phyloP scores from a whole-genome alignment of 208 protist species.

The Spongospora subterranea region DNA sequence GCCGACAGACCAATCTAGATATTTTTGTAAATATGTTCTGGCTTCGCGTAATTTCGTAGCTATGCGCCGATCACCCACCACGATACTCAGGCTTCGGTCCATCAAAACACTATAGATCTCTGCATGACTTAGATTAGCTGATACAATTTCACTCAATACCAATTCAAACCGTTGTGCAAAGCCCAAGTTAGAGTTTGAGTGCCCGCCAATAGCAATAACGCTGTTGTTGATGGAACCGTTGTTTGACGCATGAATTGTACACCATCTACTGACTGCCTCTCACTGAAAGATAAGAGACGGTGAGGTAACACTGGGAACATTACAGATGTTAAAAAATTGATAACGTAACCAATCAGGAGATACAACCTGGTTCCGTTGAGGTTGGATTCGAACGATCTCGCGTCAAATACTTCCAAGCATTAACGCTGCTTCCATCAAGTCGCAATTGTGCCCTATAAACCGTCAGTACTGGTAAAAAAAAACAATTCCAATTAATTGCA shows the following conservation, averaged over 20 bases:
- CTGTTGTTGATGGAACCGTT: neutral
- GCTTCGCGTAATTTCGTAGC: neutral
- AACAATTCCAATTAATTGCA: no score
- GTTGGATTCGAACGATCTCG: neutral
- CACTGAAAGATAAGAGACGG: neutral
- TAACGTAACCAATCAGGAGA: no score
- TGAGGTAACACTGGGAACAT: neutral
- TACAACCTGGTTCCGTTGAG: neutral
- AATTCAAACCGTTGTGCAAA: neutral
- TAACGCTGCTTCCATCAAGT: neutral
- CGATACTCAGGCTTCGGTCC: neutral
- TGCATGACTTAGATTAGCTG: no score
- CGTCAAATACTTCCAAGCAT: neutral
- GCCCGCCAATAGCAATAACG: neutral
- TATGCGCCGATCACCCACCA: neutral
- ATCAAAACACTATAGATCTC: neutral
- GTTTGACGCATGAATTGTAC: neutral
- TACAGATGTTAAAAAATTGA: neutral
- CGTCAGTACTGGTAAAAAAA: no score
- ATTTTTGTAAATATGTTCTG: neutral
- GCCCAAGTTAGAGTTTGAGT: neutral
- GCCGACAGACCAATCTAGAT: neutral
- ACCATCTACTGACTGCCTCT: neutral
- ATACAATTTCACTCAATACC: no score
- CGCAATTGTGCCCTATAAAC: neutral